These are phyloP conservation scores for Citrus reticulata DNA, from an alignment of 345 rosid species.

Conservation along the genomic window DNA sequence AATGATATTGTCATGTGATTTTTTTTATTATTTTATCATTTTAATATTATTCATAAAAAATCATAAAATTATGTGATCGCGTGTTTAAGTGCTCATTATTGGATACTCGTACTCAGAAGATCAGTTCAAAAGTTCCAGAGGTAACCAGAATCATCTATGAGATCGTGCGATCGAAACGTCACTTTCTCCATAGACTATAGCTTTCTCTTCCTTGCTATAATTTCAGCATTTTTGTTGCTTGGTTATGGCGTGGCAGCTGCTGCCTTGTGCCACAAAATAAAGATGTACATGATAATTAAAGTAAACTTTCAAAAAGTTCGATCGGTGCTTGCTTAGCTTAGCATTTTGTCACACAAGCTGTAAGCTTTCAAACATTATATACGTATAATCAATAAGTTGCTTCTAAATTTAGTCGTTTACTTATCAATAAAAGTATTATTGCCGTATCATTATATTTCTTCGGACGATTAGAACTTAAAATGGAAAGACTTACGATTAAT, in stretches of 20 bases:
- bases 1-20: too few species aligned
- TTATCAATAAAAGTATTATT: too few species aligned
- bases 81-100: too few species aligned
- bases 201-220: not conserved
- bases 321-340: not conserved
- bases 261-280: not conserved
- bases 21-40: accelerated
- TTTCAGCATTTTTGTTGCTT: not conserved
- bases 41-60: too few species aligned
- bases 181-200: too few species aligned
- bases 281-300: not conserved
- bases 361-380: not conserved
- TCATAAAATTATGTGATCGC: too few species aligned
- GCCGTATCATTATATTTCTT: not conserved
- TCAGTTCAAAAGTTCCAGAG: too few species aligned
- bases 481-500: too few species aligned
- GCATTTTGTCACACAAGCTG: not conserved
- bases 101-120: too few species aligned
- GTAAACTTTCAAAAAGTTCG: not conserved
- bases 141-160: too few species aligned
- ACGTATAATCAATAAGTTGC: not conserved
- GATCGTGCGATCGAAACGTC: too few species aligned
- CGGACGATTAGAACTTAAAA: not conserved
- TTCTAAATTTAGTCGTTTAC: not conserved
- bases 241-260: not conserved